A percentile compares a stretch with the other conserved stretches of the same genome.
These are phyloP conservation scores for Fraxinus cuspidata DNA, from an alignment of 257 asterid genomes.

Conservation along the genomic window DNA sequence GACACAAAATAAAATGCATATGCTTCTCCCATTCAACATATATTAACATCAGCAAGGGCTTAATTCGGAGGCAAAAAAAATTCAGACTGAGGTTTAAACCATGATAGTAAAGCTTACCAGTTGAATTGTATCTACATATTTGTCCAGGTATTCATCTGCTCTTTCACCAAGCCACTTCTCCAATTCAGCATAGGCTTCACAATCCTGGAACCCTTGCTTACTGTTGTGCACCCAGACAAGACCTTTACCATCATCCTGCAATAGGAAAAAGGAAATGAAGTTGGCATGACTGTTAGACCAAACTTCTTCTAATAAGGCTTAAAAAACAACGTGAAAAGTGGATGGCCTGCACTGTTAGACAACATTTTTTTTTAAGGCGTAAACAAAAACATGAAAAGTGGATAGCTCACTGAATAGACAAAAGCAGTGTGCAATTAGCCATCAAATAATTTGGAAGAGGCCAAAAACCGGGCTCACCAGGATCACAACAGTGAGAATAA, in stretches of 20 bases:
- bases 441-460: background rate
- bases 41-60: background rate
- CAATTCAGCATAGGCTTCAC: conserved; percentile 74
- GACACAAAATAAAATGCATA: background rate
- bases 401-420: background rate
- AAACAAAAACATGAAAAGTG: background rate
- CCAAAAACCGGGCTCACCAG: background rate
- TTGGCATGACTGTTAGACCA: background rate
- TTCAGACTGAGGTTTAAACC: background rate
- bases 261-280: conserved; percentile 24
- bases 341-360: conserved; percentile 1
- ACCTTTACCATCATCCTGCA: conserved; percentile 60
- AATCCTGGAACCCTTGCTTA: conserved; percentile 87
- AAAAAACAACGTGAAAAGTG: background rate
- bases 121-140: conserved; percentile 56
- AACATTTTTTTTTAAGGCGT: background rate
- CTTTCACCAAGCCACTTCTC: conserved; percentile 74
- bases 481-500: background rate
- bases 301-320: background rate
- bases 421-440: background rate
- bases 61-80: background rate
- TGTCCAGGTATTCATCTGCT: conserved; percentile 63
- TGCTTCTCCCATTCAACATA: background rate
- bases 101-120: conserved; percentile 45
- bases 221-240: conserved; percentile 78